A percentile compares a stretch with the other conserved stretches of the same genome.
Conservation (phyloP, 148 eudicot species). For the Mesembryanthemum crystallinum region DNA sequence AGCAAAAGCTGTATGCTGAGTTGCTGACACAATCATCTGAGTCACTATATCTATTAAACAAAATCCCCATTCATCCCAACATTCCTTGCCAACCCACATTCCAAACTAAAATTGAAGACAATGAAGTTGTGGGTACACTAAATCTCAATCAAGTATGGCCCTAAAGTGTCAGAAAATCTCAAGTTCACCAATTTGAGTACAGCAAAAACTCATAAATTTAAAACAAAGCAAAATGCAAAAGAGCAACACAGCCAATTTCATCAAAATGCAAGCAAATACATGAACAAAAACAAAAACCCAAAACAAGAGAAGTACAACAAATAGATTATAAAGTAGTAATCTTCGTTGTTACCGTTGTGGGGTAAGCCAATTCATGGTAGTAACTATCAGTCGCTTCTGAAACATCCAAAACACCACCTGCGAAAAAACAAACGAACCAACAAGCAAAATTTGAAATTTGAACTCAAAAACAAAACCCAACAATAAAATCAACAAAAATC, state of each 20-base stretch:
- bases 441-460: not conserved
- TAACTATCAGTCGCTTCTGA: slow-evolving; percentile 52
- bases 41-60: not conserved
- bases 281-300: not conserved
- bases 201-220: not conserved
- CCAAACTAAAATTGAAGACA: not conserved
- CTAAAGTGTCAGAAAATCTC: not conserved
- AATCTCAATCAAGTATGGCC: not conserved
- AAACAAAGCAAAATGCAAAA: not conserved
- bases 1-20: not conserved
- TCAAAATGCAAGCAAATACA: not conserved
- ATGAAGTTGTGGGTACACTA: not conserved
- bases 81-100: not conserved
- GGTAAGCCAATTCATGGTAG: slow-evolving; percentile 49
- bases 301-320: too few species aligned
- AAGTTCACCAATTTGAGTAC: not conserved
- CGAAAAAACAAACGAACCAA: slow-evolving; percentile 9
- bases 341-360: slow-evolving; percentile 56
- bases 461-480: not conserved
- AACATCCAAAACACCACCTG: slow-evolving; percentile 81
- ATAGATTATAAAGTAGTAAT: too few species aligned
- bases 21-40: not conserved
- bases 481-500: not conserved
- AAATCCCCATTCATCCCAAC: not conserved
- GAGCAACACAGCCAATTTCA: not conserved